These are phyloP conservation scores for Amphicarpaea edgeworthii DNA, from an alignment of 306 rosid species.

Conservation along the genomic window DNA sequence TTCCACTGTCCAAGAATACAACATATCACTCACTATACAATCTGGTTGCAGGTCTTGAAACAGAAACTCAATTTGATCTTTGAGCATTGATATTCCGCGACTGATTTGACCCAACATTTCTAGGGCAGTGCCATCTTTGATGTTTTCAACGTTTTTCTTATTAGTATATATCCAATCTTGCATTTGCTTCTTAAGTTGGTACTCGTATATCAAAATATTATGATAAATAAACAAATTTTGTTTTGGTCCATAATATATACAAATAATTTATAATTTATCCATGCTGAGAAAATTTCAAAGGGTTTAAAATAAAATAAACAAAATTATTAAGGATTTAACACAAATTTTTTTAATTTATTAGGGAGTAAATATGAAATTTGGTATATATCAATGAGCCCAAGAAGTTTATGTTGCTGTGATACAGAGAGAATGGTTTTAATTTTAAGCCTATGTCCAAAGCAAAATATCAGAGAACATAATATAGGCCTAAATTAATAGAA, in stretches of 20 bases:
- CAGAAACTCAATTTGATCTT: slow-evolving; percentile 40
- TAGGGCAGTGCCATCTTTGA: slow-evolving; percentile 19
- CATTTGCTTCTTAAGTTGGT: too few relatives aligned
- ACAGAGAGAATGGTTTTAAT: not conserved
- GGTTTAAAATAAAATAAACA: too few relatives aligned
- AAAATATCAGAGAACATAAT: not conserved
- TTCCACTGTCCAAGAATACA: slow-evolving; percentile 48
- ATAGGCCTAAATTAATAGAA: not conserved
- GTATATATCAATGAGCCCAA: too few relatives aligned
- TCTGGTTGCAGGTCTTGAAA: slow-evolving; percentile 37
- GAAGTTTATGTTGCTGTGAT: not conserved
- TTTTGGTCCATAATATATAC: too few relatives aligned
- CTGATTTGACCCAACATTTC: slow-evolving; percentile 32
- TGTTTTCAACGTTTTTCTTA: slow-evolving; percentile 42
- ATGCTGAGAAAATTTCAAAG: too few relatives aligned
- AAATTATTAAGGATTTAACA: too few relatives aligned
- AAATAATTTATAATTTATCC: too few relatives aligned
- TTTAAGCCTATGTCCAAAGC: not conserved
- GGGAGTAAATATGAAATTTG: too few relatives aligned
- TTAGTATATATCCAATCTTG: too few relatives aligned
- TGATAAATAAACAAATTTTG: too few relatives aligned
- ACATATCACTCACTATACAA: slow-evolving; percentile 45
- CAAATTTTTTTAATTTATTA: too few relatives aligned
- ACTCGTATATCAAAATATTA: too few relatives aligned
- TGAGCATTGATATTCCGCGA: slow-evolving; percentile 36